Evolutionary conservation across 345 rosid species (phyloP).

Genomic region (Euclidium syriacum): DNA sequence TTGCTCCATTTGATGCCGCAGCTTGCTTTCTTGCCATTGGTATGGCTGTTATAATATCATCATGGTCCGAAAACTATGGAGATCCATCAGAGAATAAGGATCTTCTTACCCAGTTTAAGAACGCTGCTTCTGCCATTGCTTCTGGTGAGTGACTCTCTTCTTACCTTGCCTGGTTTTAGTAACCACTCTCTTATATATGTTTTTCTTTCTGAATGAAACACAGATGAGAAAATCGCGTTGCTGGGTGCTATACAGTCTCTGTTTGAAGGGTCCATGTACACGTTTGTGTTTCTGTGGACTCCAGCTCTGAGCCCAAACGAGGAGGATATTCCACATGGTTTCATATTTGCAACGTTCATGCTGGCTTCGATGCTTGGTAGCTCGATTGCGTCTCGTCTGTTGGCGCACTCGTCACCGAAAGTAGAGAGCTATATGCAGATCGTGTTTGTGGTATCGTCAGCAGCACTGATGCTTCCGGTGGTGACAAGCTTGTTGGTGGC

Average conservation of each 20-base stretch:
- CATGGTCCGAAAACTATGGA: slow-evolving; percentile 70
- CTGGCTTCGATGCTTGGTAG: slow-evolving; percentile 95
- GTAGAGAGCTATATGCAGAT: slow-evolving; percentile 96
- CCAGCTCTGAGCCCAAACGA: slow-evolving; percentile 90
- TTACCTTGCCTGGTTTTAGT: slow-evolving; percentile 10
- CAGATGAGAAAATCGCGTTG: slow-evolving; percentile 93
- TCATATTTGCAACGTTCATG: slow-evolving; percentile 94
- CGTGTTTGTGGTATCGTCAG: slow-evolving; percentile 67
- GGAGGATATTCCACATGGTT: slow-evolving; percentile 93
- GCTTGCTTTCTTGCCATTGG: slow-evolving; percentile 70
- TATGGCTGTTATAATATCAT: slow-evolving; percentile 47
- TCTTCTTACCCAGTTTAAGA: slow-evolving; percentile 58
- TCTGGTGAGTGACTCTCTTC: slow-evolving; percentile 50
- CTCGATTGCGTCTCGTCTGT: slow-evolving; percentile 80
- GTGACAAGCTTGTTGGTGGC: slow-evolving; percentile 62
- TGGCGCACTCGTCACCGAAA: slow-evolving; percentile 56
- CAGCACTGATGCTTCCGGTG: slow-evolving; percentile 74
- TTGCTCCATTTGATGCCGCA: slow-evolving; percentile 75
- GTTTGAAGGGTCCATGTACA: slow-evolving; percentile 98
- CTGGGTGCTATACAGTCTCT: slow-evolving; percentile 92
- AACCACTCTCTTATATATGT: too few relatives aligned
- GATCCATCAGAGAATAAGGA: slow-evolving; percentile 61
- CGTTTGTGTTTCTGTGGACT: slow-evolving; percentile 97
- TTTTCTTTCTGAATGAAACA: slow-evolving; percentile 1
- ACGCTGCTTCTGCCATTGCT: slow-evolving; percentile 65